Evolutionary conservation across 2,329 filamentous ascomycete species (phyloP), one percentile per base, ranked within the genome.

Genomic region (Fusarium tjaetaba): DNA sequence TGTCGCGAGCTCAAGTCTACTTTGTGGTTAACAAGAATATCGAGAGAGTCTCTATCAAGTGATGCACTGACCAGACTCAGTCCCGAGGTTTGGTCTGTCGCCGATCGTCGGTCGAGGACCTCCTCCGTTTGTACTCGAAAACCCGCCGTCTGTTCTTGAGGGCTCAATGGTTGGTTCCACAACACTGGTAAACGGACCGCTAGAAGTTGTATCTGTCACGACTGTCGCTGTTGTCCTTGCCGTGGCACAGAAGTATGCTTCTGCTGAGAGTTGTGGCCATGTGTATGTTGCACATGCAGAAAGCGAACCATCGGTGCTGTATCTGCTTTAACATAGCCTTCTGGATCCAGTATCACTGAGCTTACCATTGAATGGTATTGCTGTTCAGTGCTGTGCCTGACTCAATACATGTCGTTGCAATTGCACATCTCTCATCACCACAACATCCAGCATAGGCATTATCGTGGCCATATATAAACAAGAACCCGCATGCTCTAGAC

Each of bases 281-380:
- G 64, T 69, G 28, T 66, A 77, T 13, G 68, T 77, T 48, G 51
- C 57, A 56, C 67, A 77, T 30, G 42, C 46, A 28, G 73, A 62
- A 26, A 51, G 39, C 15, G 49, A 34, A 16, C 28, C 45, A 5
- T 38, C 49, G 10, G 45, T 70, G 43, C 73, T 76, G 14, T 14
- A 34, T 15, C n/a, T 11, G 7, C 36, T 22, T 58, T 7, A 53
- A 24, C 13, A 36, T 26, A 13, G 15, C 18, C 13, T 39, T 42
- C 15, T 18, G 9, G 7, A 14, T 38, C 11, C 5, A 13, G 13
- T 7, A 5, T 7, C 22, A 11, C n/a, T 38, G 18, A 36, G 20
- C 55, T 18, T 16, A 70, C 68, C 72, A 74, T 46, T 49, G 41
- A 13, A 69, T 10, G 34, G 64, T 61, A 24, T 52, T 18, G 4